Base-by-base conservation (phyloP, 2,329 filamentous ascomycete species). In the Plectosphaerella sp. region DNA sequence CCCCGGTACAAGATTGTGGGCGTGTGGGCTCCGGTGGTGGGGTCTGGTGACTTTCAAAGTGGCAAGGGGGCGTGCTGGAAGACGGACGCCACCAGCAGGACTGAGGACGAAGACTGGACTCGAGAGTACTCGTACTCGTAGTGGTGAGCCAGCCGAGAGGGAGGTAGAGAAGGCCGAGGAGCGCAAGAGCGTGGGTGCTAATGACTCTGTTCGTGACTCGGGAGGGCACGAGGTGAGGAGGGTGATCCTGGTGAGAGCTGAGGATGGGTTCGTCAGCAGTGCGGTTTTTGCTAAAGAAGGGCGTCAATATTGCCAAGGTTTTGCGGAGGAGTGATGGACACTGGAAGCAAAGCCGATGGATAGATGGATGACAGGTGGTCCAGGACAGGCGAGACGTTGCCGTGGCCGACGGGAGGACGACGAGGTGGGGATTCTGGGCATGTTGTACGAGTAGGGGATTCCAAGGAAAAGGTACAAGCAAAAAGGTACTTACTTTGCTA, bases 41-140 rank as follows among this genome's bases (percentile, higher is more conserved):
- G 54, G 54, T 56, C 54, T 28, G 50, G 50, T 55, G 54, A 54
- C 54, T 56, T 49, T 48, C 49, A 48, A 48, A 56, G 54, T 56
- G 54, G 54, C 54, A 53, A 56, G 52, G 54, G 54, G 54, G 52
- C 50, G 52, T 50, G 52, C 43, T 43, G 33, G 50, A 50, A 50
- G 52, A 52, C 43, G 15, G 47, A 52, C 54, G 53, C 52, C 47
- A 56, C 47, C 50, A 22, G 22, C 22, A 22, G 43, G 54, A 56
- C n/a, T n/a, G 52, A 22, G 45, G 22, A 35, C 22, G 28, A 45
- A 33, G 28, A 18, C 41, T 43, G n/a, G 41, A 43, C 41, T 43
- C 41, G 41, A 43, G 5, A 16, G n/a, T 43, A 15, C 39, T 43
- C 15, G 39, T 43, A 33, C 28, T 33, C 22, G 28, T 43, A 43